Evolutionary conservation across 2,329 filamentous ascomycete genomes (phyloP).

Genomic region (Aureobasidium leucospermi): DNA sequence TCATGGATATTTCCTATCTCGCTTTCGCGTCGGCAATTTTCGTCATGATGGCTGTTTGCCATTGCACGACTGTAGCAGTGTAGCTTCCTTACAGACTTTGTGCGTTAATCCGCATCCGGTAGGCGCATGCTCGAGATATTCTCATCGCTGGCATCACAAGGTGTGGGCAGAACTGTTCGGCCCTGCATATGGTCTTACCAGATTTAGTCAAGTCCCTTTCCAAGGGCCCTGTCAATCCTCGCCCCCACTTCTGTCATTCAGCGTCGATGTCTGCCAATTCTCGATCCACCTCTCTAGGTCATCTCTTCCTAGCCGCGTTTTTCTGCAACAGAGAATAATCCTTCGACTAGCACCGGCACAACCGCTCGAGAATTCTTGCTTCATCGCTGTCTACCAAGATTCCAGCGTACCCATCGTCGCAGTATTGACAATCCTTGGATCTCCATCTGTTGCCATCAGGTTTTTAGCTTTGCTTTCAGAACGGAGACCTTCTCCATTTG

Average conservation of each 20-base stretch:
- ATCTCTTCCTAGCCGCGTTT: conserved; percentile 11
- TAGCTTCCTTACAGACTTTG: not conserved
- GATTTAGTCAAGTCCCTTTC: not conserved
- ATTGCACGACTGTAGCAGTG: not conserved
- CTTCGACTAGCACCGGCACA: conserved; percentile 3
- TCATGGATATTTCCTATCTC: not conserved
- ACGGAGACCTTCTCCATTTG: not conserved
- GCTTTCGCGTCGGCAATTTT: not conserved
- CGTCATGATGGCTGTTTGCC: not conserved
- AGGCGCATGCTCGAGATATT: not conserved
- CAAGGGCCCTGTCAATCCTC: conserved; percentile 3
- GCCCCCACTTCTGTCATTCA: conserved; percentile 7
- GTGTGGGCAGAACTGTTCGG: not conserved
- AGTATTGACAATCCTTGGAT: not conserved
- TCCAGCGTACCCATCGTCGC: not conserved
- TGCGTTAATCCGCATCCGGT: not conserved
- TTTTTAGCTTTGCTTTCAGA: not conserved
- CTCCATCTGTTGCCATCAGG: not conserved
- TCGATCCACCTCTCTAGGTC: conserved; percentile 5
- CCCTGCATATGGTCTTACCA: conserved; percentile 6
- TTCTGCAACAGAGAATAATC: conserved; percentile 4
- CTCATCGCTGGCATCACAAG: not conserved
- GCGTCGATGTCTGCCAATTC: conserved; percentile 3
- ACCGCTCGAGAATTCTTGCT: conserved; percentile 8
- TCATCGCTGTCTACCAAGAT: conserved; percentile 3